Conservation (phyloP, 2,329 filamentous ascomycete species). For the Diaporthe humulicola region DNA sequence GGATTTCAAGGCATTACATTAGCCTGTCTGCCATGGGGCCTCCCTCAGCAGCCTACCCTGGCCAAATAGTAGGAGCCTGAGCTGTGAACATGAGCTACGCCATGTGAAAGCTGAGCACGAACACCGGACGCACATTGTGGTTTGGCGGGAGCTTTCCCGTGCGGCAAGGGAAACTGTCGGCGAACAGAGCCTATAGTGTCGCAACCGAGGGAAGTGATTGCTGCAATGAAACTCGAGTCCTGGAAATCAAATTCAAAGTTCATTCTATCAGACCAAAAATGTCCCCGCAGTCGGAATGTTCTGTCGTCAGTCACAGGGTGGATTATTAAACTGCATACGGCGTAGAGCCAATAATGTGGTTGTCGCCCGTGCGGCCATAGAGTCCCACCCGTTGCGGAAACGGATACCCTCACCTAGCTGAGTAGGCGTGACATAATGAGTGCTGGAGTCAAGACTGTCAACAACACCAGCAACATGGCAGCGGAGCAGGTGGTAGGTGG, state of each 20-base stretch:
- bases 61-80: not conserved
- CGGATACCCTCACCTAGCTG: not conserved
- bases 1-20: not conserved
- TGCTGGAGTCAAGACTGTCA: not conserved
- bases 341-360: not conserved
- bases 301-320: not conserved
- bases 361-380: not conserved
- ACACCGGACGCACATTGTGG: not conserved
- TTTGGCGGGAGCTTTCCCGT: not conserved
- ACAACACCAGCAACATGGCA: not conserved
- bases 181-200: constrained; percentile 11
- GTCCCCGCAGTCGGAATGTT: not conserved
- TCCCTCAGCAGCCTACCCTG: constrained; percentile 6
- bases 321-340: not conserved
- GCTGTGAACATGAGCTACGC: not conserved
- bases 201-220: constrained; percentile 4
- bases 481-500: not conserved
- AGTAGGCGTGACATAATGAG: not conserved
- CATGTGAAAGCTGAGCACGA: not conserved
- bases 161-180: not conserved
- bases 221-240: constrained; percentile 8
- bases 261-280: not conserved
- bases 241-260: not conserved
- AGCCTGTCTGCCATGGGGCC: not conserved
- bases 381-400: not conserved